Base-by-base conservation (phyloP, 75 land plant species). In the Azolla pinnata region DNA sequence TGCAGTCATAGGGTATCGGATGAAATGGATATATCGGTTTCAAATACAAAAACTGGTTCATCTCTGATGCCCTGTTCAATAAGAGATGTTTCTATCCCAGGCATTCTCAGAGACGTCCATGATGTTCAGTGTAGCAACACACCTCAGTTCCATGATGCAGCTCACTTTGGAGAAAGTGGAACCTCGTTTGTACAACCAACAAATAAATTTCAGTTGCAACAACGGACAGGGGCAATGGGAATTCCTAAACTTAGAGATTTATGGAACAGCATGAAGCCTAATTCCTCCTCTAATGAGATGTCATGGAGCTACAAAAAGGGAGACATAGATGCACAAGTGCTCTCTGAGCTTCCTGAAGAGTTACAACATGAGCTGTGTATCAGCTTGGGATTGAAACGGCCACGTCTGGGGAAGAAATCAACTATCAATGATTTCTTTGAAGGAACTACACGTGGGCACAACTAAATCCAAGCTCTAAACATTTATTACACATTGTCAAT, bases 311-410 rank as follows among this genome's bases (percentile, higher is more conserved):
- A 76, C 72, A 77, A 75, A 19, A 34, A 67, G 21, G 84, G 72
- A 42, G 85, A 88, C 24, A 84, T 88, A 52, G 93, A 88, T 31
- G 71, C 69, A 9, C 33, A 69, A 33, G 76, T 81, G 25, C 52
- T 88, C n/a, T 66, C 74, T 51, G 87, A 88, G 54, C 67, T 88
- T 19, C 93, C 93, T 0, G 53, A 29, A 21, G 83, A 88, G 61
- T 79, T 88, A 44, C 93, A 79, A 44, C 62, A 40, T 25, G 93
- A 88, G 71, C 52, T 88, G 21, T 72, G 73, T 9, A 61, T 58
- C 12, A 73, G 78, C 71, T 62, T 84, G 25, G 75, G 67, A 31
- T 71, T 63, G 2, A 56, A 68, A n/a, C 59, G 71, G 4, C n/a
- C 64, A 32, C 61, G 35, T 26, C 35, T 19, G 16, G 26, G 28